A percentile compares a stretch with the other conserved stretches of the same genome.
These are phyloP conservation scores for Pholiota molesta DNA, from an alignment of 768 basidiomycete genomes.

Conservation along the genomic window DNA sequence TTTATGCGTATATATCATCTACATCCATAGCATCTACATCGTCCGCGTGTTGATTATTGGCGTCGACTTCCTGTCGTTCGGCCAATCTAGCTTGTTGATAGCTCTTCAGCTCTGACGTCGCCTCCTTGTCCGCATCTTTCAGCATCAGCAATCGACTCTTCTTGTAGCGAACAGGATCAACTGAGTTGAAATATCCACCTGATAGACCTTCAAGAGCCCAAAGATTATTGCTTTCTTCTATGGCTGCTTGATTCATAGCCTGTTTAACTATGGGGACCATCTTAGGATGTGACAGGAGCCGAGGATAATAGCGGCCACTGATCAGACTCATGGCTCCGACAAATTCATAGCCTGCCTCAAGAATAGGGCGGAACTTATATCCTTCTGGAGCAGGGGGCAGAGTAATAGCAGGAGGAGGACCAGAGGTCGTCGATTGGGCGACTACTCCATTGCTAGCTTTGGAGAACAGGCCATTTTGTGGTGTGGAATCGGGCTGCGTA, in stretches of 20 bases:
- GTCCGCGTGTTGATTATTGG: conserved; percentile 8
- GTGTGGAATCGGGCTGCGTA: not conserved
- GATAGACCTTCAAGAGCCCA: conserved; percentile 76
- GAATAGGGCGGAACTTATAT: conserved; percentile 70
- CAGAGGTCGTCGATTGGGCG: conserved; percentile 4
- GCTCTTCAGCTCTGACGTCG: conserved; percentile 42
- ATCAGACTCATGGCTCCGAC: conserved; percentile 72
- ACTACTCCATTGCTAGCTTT: conserved; percentile 8
- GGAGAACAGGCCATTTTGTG: not conserved
- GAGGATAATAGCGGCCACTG: conserved; percentile 82
- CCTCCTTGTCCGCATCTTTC: conserved; percentile 59
- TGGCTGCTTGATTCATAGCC: conserved; percentile 34
- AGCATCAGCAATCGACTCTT: conserved; percentile 57
- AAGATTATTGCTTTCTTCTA: conserved; percentile 51
- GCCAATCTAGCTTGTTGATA: conserved; percentile 37
- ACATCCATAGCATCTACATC: conserved; percentile 28
- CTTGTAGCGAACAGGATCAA: conserved; percentile 69
- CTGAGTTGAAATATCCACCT: conserved; percentile 67
- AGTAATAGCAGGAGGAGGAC: conserved; percentile 17
- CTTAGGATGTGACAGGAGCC: conserved; percentile 66
- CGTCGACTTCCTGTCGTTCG: conserved; percentile 25
- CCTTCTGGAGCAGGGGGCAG: conserved; percentile 66
- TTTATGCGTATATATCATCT: conserved; percentile 12
- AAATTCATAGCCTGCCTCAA: conserved; percentile 61
- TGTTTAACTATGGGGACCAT: conserved; percentile 43